Conservation (phyloP, 352 stramenopile species). For the Pythium vanterpoolii region DNA sequence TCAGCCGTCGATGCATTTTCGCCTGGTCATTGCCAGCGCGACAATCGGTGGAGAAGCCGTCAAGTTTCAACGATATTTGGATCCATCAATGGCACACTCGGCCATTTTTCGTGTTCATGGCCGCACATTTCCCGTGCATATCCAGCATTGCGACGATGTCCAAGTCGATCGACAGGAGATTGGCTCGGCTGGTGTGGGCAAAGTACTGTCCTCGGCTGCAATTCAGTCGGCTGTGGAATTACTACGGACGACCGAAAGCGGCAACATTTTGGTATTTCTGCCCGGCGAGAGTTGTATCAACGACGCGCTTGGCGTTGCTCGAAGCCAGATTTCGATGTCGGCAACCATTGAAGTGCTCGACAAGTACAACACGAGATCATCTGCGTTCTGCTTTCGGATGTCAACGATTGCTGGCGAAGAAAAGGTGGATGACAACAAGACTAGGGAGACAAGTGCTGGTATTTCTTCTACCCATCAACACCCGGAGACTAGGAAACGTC, state of each 20-base stretch:
- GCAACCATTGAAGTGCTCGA: conserved; percentile 11
- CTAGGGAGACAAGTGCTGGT: background rate
- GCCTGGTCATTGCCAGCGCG: conserved; percentile 26
- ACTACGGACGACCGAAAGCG: conserved; percentile 12
- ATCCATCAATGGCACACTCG: conserved; percentile 4
- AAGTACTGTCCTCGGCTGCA: conserved; percentile 13
- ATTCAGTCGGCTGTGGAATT: conserved; percentile 24
- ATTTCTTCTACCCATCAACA: background rate
- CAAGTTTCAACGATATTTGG: conserved; percentile 20
- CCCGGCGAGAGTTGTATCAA: conserved; percentile 26
- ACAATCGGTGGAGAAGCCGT: conserved; percentile 22
- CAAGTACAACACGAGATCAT: background rate
- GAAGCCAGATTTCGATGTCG: conserved; percentile 6
- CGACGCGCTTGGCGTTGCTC: conserved; percentile 12
- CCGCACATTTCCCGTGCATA: conserved; percentile 26
- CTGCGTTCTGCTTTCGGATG: conserved; percentile 16
- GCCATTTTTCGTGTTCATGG: conserved; percentile 20
- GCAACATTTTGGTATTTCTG: conserved; percentile 29
- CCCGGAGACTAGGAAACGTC: background rate
- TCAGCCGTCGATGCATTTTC: background rate
- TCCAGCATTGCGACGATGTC: conserved; percentile 23
- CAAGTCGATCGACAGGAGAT: conserved; percentile 14
- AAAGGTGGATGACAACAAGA: background rate
- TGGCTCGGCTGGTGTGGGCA: conserved; percentile 6
- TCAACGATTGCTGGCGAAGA: background rate